Evolutionary conservation across 2,329 filamentous ascomycete species (phyloP).

Genomic region (Colletotrichum limetticola): DNA sequence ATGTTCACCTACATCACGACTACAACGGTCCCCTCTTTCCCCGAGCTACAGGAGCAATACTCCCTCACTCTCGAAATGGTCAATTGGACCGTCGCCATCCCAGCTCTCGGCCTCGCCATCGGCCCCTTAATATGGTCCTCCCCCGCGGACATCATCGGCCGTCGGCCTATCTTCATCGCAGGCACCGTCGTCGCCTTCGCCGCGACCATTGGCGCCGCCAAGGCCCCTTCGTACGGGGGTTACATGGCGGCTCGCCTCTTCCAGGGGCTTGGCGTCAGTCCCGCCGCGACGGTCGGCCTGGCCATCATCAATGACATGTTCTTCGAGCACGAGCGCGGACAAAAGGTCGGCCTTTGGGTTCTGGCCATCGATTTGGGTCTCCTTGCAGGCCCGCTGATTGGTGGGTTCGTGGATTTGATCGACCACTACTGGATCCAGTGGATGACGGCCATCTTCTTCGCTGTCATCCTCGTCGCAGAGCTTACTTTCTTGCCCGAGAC

Average conservation of each 20-base stretch:
- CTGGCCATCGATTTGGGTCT: constrained; percentile 64
- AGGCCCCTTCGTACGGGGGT: constrained; percentile 51
- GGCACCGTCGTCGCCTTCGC: constrained; percentile 47
- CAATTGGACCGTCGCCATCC: constrained; percentile 66
- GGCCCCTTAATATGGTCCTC: constrained; percentile 63
- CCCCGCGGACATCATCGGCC: constrained; percentile 60
- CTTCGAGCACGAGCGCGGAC: constrained; percentile 65
- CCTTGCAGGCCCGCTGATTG: constrained; percentile 56
- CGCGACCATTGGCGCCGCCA: constrained; percentile 46
- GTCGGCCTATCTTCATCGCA: constrained; percentile 59
- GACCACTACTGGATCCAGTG: constrained; percentile 64
- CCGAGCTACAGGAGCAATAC: constrained; percentile 58
- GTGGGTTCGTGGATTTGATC: constrained; percentile 61
- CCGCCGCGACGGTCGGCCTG: constrained; percentile 64
- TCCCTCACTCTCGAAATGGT: constrained; percentile 55
- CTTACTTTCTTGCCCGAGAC: constrained; percentile 65
- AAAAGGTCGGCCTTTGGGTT: constrained; percentile 67
- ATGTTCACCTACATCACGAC: constrained; percentile 69
- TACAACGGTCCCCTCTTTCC: constrained; percentile 64
- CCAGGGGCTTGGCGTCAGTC: constrained; percentile 65
- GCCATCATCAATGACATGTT: constrained; percentile 66
- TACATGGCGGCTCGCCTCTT: constrained; percentile 70
- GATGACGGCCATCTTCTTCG: constrained; percentile 65
- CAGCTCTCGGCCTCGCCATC: constrained; percentile 58
- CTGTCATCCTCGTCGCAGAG: constrained; percentile 56